Base-by-base conservation (phyloP, 345 rosid genomes). In the Kernera saxatilis region DNA sequence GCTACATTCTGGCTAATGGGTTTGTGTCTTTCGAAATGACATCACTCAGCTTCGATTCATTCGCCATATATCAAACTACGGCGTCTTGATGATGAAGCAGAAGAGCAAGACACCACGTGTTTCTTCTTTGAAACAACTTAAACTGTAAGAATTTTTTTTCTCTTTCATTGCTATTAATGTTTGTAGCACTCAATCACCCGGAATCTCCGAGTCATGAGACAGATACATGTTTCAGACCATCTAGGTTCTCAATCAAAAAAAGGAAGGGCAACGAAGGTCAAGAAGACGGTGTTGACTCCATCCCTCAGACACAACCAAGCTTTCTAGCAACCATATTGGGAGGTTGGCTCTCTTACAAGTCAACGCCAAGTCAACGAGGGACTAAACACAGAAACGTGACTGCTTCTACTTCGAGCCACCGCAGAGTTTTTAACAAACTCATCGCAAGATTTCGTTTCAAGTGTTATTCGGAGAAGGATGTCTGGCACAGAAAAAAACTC, bases 11-110 rank as follows among this genome's bases (percentile, higher is more conserved):
- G n/a, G 36, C 45, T 57, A 21, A 54, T 19, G 64, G 17, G 23
- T 60, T 71, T 46, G 27, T 33, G 62, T 56, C 27, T 56, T 56
- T 26, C 52, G 48, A 5, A 18, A 29, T 29, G 6, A 17, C 27
- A 14, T 8, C 39, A 3, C 70, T 67, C 87, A 88, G 97, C 97
- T 93, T 83, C 84, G 78, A 17, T 88, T 93, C 67, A 72, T 85
- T 6, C 83, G 97, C 45, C 96, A 88, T 66, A 43, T 81, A 67
- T 85, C 97, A 36, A 68, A 70, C 51, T 74, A 40, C 72, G 73
- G 61, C 67, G 54, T 43, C 67, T 35, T 82, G 54, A 70, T 67
- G 56, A 74, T 75, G 82, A 81, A 75, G 67, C 67, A 69, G 12
- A 57, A 73, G 76, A 68, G 86, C 22, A 72, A 54, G 63, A 74